Base-by-base conservation (phyloP, 768 basidiomycete species). In the Hirschioporus abietinus region DNA sequence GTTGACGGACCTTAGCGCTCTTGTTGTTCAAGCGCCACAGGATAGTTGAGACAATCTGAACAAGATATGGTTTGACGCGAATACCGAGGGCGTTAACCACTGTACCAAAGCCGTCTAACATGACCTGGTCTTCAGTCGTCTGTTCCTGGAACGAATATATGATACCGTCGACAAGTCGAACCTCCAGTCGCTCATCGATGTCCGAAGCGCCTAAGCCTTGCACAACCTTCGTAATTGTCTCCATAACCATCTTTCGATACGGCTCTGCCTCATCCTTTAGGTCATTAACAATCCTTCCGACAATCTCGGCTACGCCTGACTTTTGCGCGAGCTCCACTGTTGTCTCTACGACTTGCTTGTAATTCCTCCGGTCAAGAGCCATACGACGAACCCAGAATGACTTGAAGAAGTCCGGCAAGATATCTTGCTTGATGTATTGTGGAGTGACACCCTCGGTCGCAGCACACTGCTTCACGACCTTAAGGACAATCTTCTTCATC, bases 91-190 rank as follows among this genome's bases (percentile, higher is more conserved):
- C 95, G 70, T 96, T 96, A 70, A 99, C 96, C 63, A 99, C 95
- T 0, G 95, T 96, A 23, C 96, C 96, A 71, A 99, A 99, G 25
- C 97, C 96, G 69, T 99, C 96, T 68, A 99, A 80, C 96, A 99
- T 99, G 74, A 99, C 96, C 74, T 95, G 95, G 73, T 99, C 97
- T 76, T 99, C 97, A 8, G 95, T 93, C 1, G 96, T 98, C 77
- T 99, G 97, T 80, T 99, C 96, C 78, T 99, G 96, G 93, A 99
- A 99, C 18, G 97, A 90, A 75, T 96, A 98, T 78, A 99, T 98
- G 79, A 99, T 99, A 42, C 97, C 96, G 72, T 99, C 97, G 27
- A 99, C 93, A 15, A 99, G 86, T 66, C 93, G 86, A 34, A 96
- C 88, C 78, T 99, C 96, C 58, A 99, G 83, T 65, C 96, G 84